These are phyloP conservation scores for Daphne laureola DNA, from an alignment of 441 rosid genomes.

Conservation along the genomic window DNA sequence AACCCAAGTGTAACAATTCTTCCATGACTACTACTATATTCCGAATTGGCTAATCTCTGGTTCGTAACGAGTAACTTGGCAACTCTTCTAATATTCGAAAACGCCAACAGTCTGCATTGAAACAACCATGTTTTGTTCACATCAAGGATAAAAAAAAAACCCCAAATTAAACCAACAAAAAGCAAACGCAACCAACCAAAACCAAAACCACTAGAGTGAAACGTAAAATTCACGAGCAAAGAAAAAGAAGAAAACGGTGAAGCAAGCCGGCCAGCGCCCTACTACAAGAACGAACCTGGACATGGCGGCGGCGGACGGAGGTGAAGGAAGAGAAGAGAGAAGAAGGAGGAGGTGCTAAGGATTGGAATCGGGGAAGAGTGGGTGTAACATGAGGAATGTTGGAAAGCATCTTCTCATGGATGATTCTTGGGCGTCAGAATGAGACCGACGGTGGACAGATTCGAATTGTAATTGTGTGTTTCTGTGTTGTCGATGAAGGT, in stretches of 20 bases:
- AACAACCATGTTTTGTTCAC: constrained; percentile 9
- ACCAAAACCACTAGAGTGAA: background rate
- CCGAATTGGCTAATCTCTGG: constrained; percentile 21
- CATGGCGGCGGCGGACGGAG: constrained; percentile 35
- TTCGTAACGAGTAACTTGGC: constrained; percentile 23
- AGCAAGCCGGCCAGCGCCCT: background rate
- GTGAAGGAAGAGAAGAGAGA: background rate
- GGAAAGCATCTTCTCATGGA: constrained; percentile 47
- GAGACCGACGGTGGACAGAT: background rate
- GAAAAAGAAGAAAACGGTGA: background rate
- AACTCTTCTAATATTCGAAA: constrained; percentile 35
- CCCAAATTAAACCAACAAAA: background rate
- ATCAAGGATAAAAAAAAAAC: background rate
- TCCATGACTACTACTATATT: constrained; percentile 39
- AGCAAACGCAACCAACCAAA: background rate
- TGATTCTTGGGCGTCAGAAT: constrained; percentile 2
- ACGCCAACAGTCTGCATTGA: constrained; percentile 50
- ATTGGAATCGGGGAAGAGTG: constrained; percentile 8
- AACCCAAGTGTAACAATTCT: constrained; percentile 34
- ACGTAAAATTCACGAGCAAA: background rate
- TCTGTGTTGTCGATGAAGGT: too few relatives aligned
- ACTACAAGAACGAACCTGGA: too few relatives aligned
- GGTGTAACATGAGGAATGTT: background rate
- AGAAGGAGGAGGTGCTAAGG: constrained; percentile 20
- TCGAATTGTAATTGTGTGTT: too few relatives aligned